Evolutionary conservation across 176 grass and related monocot genomes (phyloP).

Genomic region (Areca catechu): DNA sequence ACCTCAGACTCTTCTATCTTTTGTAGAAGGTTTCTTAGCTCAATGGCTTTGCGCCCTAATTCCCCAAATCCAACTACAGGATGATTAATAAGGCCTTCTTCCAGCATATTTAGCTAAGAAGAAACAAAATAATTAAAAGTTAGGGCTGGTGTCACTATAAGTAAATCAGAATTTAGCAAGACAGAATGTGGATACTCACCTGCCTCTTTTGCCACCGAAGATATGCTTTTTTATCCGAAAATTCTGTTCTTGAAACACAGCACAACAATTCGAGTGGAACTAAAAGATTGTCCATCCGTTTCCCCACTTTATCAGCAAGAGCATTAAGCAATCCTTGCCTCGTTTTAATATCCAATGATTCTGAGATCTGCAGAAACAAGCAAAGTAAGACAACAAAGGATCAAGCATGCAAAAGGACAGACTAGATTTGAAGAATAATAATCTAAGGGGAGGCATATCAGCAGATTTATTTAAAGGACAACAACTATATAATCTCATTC

Average conservation of each 20-base stretch:
- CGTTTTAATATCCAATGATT: conserved; percentile 96
- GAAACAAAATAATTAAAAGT: conserved; percentile 20
- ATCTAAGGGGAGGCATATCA: too few relatives aligned
- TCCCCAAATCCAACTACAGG: conserved; percentile 86
- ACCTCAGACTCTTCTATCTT: conserved; percentile 99
- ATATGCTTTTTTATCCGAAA: conserved; percentile 98
- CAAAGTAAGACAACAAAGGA: conserved; percentile 12
- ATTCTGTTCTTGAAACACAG: conserved; percentile 86
- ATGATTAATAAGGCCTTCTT: conserved; percentile 97
- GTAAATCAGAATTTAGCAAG: too few relatives aligned
- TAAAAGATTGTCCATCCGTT: conserved; percentile 97
- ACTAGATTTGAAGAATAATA: too few relatives aligned
- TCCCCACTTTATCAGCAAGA: conserved; percentile 89
- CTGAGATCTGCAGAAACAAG: conserved; percentile 59
- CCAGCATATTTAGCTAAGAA: conserved; percentile 87
- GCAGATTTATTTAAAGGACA: too few relatives aligned
- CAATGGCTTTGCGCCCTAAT: conserved; percentile 76
- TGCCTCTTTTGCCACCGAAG: conserved; percentile 99
- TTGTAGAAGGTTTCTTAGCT: conserved; percentile 74
- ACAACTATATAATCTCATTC: too few relatives aligned
- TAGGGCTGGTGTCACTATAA: too few relatives aligned
- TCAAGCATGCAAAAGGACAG: too few relatives aligned
- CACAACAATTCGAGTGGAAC: conserved; percentile 92
- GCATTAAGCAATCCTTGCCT: conserved; percentile 90
- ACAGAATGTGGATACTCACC: conserved; percentile 32